Base-by-base conservation (phyloP, 1,139 yeast genomes). In the Magnusiomyces ingens region DNA sequence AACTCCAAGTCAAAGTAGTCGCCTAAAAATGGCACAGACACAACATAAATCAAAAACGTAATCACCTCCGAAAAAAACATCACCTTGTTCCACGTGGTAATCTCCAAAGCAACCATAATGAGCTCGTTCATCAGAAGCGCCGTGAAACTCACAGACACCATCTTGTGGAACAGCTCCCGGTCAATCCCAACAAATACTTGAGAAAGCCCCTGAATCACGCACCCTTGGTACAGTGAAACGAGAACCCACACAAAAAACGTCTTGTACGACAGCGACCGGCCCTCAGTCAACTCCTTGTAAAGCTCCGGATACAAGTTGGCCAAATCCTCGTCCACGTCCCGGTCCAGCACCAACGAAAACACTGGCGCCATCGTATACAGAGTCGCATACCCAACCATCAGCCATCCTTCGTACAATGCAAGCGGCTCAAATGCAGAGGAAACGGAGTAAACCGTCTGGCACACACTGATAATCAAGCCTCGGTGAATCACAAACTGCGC, bases 331-430 rank as follows among this genome's bases (percentile, higher is more conserved):
- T 85, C 93, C 52, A 94, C 90, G 68, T 94, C 99, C 57, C 84
- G 82, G 67, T 94, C 99, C 52, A 89, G 75, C 0, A 95, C 96
- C 58, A 94, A 73, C 0, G 97, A 88, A 65, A 94, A 94, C 1
- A 94, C 99, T 0, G 99, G 99, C 51, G 94, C 93, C 99, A 94
- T 94, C 0, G 99, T 94, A 68, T 93, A 94, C 50, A 89, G 77
- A 0, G 99, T 94, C 0, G 99, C 95, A 70, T 93, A 94, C 1
- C 99, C 99, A 45, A 94, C 99, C 97, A 94, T 91, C 52, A 94
- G 75, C 85, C 95, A 93, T 2, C 99, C 99, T 67, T 91, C 90
- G 65, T 86, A 89, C 55, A 94, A 75, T 0, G 98, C 99, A 56
- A 93, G 75, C 1, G 99, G 99, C 68, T 91, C 98, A 68, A 90